phyloP scores from a whole-genome alignment of 2,329 filamentous ascomycete species.

The Neodidymelliopsis sp. region DNA sequence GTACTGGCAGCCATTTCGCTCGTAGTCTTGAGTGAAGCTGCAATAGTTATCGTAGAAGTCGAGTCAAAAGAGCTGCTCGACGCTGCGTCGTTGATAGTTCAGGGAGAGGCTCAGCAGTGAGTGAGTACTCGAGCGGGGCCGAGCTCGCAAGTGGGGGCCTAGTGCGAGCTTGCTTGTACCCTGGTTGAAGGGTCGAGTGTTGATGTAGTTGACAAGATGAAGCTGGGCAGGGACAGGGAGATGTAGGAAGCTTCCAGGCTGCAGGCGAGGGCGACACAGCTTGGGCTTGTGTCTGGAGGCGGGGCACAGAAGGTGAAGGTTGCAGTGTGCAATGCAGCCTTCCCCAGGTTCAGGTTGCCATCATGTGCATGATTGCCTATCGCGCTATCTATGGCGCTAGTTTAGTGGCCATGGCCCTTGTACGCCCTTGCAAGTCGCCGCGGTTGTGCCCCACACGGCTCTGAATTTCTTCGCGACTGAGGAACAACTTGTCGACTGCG shows the following conservation, averaged over 20 bases:
- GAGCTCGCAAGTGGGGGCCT: conserved; percentile 18
- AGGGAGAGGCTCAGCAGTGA: conserved; percentile 1
- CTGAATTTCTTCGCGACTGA: conserved; percentile 24
- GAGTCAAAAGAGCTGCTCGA: neutral
- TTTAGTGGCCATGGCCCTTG: neutral
- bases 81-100: neutral
- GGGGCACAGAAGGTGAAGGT: conserved; percentile 11
- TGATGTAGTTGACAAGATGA: neutral
- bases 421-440: no score
- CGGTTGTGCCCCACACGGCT: conserved; percentile 32
- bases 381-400: conserved; percentile 23
- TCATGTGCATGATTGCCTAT: conserved; percentile 26
- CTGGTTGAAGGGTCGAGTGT: conserved; percentile 1
- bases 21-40: neutral
- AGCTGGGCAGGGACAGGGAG: neutral
- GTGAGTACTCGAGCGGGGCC: conserved; percentile 7
- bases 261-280: conserved; percentile 7
- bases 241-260: neutral
- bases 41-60: neutral
- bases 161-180: neutral
- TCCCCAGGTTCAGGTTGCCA: conserved; percentile 23
- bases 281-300: neutral
- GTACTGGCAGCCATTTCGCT: conserved; percentile 28
- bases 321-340: conserved; percentile 23
- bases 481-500: conserved; percentile 3